Conservation (phyloP, 305 asterid species). For the Stenogyne calaminthoides region DNA sequence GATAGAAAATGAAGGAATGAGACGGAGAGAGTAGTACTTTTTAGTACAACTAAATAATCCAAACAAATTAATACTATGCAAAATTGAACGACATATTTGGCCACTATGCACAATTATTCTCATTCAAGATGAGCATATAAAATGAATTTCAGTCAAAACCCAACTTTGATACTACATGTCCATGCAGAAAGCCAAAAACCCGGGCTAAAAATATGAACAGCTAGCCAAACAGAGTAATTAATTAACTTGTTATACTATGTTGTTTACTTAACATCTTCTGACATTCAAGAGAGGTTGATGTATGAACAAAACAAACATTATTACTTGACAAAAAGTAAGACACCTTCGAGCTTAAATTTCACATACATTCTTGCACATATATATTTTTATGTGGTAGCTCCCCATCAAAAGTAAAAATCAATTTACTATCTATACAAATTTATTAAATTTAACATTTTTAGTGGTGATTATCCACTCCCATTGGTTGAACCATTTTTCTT, state of each 20-base stretch:
- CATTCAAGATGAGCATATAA: too few relatives aligned
- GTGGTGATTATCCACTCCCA: neutral
- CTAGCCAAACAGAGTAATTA: neutral
- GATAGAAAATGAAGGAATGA: too few relatives aligned
- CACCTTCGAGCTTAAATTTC: too few relatives aligned
- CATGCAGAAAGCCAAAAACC: neutral
- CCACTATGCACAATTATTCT: too few relatives aligned
- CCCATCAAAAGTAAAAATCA: neutral
- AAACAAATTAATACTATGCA: too few relatives aligned
- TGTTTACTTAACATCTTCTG: neutral
- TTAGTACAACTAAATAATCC: too few relatives aligned
- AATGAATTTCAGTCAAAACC: neutral
- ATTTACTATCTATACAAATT: neutral
- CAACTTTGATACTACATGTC: neutral
- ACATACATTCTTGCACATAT: neutral
- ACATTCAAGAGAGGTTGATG: neutral
- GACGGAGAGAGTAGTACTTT: too few relatives aligned
- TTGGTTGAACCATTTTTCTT: neutral
- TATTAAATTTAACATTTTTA: neutral
- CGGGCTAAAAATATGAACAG: neutral
- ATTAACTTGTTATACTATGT: neutral
- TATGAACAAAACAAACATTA: neutral
- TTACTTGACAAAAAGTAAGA: neutral
- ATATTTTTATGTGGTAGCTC: neutral
- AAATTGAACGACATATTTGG: too few relatives aligned